These are phyloP conservation scores for Erodium trifolium DNA, from an alignment of 441 rosid genomes.

Conservation along the genomic window DNA sequence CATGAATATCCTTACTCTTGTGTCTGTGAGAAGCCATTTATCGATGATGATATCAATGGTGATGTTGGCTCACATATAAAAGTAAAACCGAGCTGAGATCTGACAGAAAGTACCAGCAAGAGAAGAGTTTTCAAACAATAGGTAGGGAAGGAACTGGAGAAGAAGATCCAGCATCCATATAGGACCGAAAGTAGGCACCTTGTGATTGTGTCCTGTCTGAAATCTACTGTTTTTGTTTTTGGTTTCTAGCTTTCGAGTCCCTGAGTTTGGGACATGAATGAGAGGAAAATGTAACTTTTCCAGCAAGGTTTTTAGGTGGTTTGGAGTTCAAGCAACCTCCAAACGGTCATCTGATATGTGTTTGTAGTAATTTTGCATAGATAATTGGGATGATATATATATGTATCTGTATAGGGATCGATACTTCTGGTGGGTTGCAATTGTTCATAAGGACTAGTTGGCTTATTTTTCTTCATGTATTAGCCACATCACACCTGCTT, in stretches of 20 bases:
- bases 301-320: neutral
- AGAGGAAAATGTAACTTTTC: neutral
- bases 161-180: neutral
- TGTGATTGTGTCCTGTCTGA: neutral
- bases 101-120: slow-evolving; percentile 14
- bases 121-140: slow-evolving; percentile 15
- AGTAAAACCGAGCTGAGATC: slow-evolving; percentile 8
- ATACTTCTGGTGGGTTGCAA: neutral
- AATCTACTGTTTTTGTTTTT: neutral
- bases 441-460: neutral
- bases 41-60: slow-evolving; percentile 25
- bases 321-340: slow-evolving; percentile 1
- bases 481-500: no score
- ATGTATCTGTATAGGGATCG: neutral
- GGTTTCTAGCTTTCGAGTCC: neutral
- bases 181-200: neutral
- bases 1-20: slow-evolving; percentile 84
- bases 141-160: neutral
- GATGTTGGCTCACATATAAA: neutral
- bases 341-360: neutral
- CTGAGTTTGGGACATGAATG: neutral
- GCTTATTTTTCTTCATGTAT: neutral
- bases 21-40: slow-evolving; percentile 56
- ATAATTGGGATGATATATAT: neutral
- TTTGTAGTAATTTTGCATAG: neutral